A percentile compares a stretch with the other conserved stretches of the same genome.
Evolutionary conservation across 2,329 filamentous ascomycete genomes (phyloP).

Genomic region (Chalara sp.): DNA sequence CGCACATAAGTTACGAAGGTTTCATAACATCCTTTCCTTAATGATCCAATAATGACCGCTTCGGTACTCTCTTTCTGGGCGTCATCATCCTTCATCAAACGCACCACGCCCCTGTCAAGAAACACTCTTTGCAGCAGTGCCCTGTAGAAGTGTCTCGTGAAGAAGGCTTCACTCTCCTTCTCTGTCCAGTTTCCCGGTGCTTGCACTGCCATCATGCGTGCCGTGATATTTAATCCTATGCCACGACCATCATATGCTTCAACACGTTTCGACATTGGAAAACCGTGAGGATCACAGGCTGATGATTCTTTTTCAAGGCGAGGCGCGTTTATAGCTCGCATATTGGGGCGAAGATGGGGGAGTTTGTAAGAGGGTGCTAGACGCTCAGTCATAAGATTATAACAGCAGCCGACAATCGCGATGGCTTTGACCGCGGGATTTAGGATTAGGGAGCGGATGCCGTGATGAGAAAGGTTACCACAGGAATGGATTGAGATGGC

Average conservation of each 20-base stretch:
- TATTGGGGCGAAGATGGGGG: constrained; percentile 63
- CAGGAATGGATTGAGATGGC: constrained; percentile 95
- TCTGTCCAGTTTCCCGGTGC: constrained; percentile 88
- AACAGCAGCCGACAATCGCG: constrained; percentile 95
- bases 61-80: constrained; percentile 48
- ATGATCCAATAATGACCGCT: constrained; percentile 79
- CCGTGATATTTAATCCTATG: constrained; percentile 87
- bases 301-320: constrained; percentile 62
- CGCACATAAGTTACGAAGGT: constrained; percentile 72
- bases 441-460: constrained; percentile 75
- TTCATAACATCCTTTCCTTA: constrained; percentile 72
- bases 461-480: constrained; percentile 94
- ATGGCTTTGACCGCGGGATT: constrained; percentile 84
- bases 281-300: constrained; percentile 81
- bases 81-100: constrained; percentile 33
- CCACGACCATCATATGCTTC: constrained; percentile 51
- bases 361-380: constrained; percentile 84
- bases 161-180: constrained; percentile 77
- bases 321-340: constrained; percentile 58
- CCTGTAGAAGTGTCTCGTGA: constrained; percentile 88
- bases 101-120: constrained; percentile 73
- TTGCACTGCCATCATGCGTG: constrained; percentile 96
- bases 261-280: constrained; percentile 79
- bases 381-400: constrained; percentile 90
- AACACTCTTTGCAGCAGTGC: constrained; percentile 90